Evolutionary conservation across 345 rosid species (phyloP).

Genomic region (Linum trigynum): DNA sequence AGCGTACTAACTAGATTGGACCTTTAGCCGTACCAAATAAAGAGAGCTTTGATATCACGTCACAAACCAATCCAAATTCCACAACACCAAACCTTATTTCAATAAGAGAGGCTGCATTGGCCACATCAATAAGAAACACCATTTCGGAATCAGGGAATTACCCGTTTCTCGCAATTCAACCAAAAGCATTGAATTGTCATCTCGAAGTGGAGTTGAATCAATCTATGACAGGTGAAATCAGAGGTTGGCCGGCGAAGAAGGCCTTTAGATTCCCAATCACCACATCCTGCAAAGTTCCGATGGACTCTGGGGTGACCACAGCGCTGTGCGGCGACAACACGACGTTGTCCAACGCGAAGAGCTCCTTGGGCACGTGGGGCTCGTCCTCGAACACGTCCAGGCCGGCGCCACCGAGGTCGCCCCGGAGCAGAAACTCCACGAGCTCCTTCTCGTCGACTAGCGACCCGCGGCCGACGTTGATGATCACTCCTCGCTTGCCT

Average conservation of each 20-base stretch:
- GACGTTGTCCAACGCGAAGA: constrained; percentile 51
- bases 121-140: background rate
- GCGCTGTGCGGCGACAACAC: constrained; percentile 61
- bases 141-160: background rate
- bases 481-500: constrained; percentile 38
- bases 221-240: constrained; percentile 18
- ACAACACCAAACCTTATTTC: background rate
- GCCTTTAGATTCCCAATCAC: constrained; percentile 49
- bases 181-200: too few species aligned
- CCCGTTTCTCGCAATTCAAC: background rate
- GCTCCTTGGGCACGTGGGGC: constrained; percentile 45
- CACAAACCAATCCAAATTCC: background rate
- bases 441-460: constrained; percentile 54
- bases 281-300: constrained; percentile 28
- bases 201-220: too few species aligned
- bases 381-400: constrained; percentile 79
- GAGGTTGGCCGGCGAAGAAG: constrained; percentile 48
- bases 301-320: constrained; percentile 42
- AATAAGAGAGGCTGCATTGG: background rate
- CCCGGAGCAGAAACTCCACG: constrained; percentile 41
- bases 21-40: too few species aligned
- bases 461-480: constrained; percentile 50
- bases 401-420: constrained; percentile 68
- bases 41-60: background rate
- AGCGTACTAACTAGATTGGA: too few species aligned